Percentiles rank a stretch among this genome's conserved stretches.
phyloP scores from a whole-genome alignment of 257 asterid species.

The Salvia splendens region DNA sequence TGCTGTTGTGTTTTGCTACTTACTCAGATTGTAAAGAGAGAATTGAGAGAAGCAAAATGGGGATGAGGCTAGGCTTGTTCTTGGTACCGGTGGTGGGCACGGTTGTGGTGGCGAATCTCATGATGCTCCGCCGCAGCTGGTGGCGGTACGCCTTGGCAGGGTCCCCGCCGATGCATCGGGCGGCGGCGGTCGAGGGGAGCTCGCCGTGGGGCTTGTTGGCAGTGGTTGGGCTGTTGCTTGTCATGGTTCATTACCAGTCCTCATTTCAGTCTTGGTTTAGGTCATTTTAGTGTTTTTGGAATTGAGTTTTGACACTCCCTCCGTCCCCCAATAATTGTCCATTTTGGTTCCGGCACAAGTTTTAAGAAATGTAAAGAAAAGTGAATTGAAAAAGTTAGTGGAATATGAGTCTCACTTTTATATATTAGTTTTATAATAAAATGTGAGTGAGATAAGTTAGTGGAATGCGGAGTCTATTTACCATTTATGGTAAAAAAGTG shows the following conservation, averaged over 20 bases:
- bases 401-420: too few relatives aligned
- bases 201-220: slow-evolving; percentile 51
- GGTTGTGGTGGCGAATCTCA: slow-evolving; percentile 36
- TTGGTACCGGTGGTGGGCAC: slow-evolving; percentile 46
- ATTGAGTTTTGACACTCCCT: neutral
- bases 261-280: slow-evolving; percentile 61
- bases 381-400: too few relatives aligned
- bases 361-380: too few relatives aligned
- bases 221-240: slow-evolving; percentile 48
- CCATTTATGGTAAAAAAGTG: too few relatives aligned
- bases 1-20: slow-evolving; percentile 45
- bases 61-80: slow-evolving; percentile 40
- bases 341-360: too few relatives aligned
- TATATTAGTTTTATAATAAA: too few relatives aligned
- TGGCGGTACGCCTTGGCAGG: slow-evolving; percentile 33
- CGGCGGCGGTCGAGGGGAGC: slow-evolving; percentile 42
- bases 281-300: slow-evolving; percentile 8
- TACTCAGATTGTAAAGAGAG: slow-evolving; percentile 41
- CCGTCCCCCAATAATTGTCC: too few relatives aligned
- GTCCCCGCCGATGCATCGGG: slow-evolving; percentile 23
- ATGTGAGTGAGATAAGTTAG: too few relatives aligned
- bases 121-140: slow-evolving; percentile 48
- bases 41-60: slow-evolving; percentile 43
- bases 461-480: too few relatives aligned
- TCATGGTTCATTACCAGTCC: slow-evolving; percentile 51